Conservation (phyloP, 2,329 filamentous ascomycete genomes). For the Venturia carpophila region DNA sequence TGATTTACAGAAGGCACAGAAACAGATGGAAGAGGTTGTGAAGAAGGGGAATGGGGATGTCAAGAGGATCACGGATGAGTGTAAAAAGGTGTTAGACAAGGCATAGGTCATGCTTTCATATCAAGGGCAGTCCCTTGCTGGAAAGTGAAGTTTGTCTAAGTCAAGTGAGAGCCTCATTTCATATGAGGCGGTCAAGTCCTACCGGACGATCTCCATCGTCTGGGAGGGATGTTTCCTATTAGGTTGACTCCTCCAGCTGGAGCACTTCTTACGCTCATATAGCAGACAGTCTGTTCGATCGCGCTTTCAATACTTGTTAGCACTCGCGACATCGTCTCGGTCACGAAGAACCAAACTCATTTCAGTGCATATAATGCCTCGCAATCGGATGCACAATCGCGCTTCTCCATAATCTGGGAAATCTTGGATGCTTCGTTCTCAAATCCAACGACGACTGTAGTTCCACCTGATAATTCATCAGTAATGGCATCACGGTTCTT, state of each 20-base stretch:
- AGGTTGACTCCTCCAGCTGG: neutral
- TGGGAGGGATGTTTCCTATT: neutral
- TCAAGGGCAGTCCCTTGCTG: neutral
- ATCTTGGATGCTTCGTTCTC: neutral
- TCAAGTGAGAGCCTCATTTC: no score
- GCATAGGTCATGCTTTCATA: neutral
- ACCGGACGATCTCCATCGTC: neutral
- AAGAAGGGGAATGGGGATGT: conserved; percentile 42
- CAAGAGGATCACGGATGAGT: conserved; percentile 42
- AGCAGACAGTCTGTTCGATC: neutral
- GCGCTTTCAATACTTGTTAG: neutral
- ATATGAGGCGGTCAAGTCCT: neutral
- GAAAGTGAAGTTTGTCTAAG: neutral
- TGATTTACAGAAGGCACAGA: conserved; percentile 42
- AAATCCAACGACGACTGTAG: neutral
- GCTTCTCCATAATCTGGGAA: neutral
- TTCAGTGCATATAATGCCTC: neutral
- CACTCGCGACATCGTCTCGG: neutral
- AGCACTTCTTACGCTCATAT: neutral
- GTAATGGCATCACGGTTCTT: neutral
- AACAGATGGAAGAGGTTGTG: conserved; percentile 44
- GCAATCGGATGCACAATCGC: neutral
- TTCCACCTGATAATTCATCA: neutral
- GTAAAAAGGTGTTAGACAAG: conserved; percentile 39
- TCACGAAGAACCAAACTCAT: neutral